phyloP scores from a whole-genome alignment of 768 basidiomycete genomes.

The Clathrus columnatus region DNA sequence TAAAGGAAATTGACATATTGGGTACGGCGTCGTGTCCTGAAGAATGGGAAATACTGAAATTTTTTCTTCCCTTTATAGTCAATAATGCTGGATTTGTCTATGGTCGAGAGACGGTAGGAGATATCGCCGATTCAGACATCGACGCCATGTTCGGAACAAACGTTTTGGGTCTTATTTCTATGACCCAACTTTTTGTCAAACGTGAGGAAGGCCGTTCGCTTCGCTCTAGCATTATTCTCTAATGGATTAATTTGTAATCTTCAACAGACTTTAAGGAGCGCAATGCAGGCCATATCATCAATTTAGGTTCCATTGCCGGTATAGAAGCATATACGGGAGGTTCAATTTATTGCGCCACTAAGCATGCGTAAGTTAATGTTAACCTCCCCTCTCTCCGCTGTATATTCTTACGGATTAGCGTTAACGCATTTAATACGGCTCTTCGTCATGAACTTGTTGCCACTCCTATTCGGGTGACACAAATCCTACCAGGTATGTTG shows the following conservation, averaged over 20 bases:
- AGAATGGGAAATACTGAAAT: neutral
- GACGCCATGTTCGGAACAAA: constrained; percentile 69
- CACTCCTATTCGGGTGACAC: constrained; percentile 87
- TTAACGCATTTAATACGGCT: constrained; percentile 77
- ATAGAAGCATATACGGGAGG: constrained; percentile 85
- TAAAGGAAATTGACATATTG: constrained; percentile 73
- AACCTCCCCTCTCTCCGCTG: too few relatives aligned
- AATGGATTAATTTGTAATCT: constrained; percentile 8
- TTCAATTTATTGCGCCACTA: constrained; percentile 88
- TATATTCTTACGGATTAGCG: constrained; percentile 22
- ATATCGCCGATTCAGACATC: constrained; percentile 66
- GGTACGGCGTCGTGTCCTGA: constrained; percentile 37
- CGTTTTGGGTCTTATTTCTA: constrained; percentile 75
- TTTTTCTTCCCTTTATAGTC: constrained; percentile 24
- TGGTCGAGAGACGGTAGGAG: constrained; percentile 81
- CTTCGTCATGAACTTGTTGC: constrained; percentile 83
- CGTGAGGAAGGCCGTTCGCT: constrained; percentile 27
- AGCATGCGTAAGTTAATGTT: constrained; percentile 43
- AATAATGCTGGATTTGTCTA: constrained; percentile 87
- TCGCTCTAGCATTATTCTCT: neutral
- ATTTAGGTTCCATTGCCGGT: constrained; percentile 90
- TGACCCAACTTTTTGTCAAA: constrained; percentile 67
- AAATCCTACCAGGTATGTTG: constrained; percentile 78
- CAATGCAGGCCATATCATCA: constrained; percentile 83
- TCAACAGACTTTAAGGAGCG: constrained; percentile 64